Base-by-base conservation (phyloP, 345 rosid genomes). In the Mangifera indica region DNA sequence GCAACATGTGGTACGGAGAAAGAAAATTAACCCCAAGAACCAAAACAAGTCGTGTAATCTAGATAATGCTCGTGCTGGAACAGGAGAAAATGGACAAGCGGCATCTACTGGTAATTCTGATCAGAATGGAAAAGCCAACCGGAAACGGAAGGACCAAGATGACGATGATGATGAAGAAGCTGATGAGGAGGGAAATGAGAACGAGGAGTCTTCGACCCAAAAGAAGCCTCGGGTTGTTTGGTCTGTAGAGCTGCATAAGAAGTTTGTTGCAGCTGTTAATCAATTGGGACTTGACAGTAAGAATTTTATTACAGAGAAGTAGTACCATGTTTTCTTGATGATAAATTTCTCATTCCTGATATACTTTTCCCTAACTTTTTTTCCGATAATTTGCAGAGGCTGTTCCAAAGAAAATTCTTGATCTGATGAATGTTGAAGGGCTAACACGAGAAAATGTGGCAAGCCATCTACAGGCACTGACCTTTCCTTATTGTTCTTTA, bases 361-460 rank as follows among this genome's bases (percentile, higher is more conserved):
- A 15, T 58, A 14, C 59, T 66, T 52, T 70, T 64, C 57, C 56
- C 42, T 65, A 67, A 44, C 52, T 45, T 44, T 4, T 67, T 69
- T 15, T 54, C 32, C 17, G 1, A 52, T 68, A 44, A 44, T 65
- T 61, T 77, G 81, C 89, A 95, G 99, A 89, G 85, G 97, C 97
- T 72, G 97, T 95, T 57, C 99, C 99, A 0, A 95, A 92, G 79
- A 95, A 92, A 73, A 91, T 95, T 74, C 97, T 92, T 64, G 98
- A 92, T 75, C 73, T 86, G 70, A 95, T 95, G 99, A 88, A 91
- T 72, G 87, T 91, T 61, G 99, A 91, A 64, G 87, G 91, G 71
- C 89, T 92, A 69, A 91, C 98, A 7, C 91, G 99, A 80, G 97
- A 95, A 84, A 95, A 95, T 76, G 99, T 95, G 29, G 99, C 99